phyloP scores from a whole-genome alignment of 2,329 filamentous ascomycete species.

The Hypoxylon sp. region DNA sequence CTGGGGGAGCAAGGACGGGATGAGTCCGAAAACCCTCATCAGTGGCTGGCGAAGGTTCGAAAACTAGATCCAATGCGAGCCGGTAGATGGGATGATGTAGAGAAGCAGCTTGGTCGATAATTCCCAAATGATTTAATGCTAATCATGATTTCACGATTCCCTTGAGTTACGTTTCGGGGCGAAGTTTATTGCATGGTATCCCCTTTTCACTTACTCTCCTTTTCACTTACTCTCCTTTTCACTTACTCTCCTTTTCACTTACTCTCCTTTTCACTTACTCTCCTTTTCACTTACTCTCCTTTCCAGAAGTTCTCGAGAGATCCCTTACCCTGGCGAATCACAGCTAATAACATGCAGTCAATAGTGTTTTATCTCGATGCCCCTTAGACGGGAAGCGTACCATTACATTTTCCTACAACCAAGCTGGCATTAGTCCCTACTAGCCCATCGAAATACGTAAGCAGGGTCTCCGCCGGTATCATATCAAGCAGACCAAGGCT shows the following conservation, averaged over 20 bases:
- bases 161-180: background rate
- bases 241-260: background rate
- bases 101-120: slow-evolving; percentile 54
- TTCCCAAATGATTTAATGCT: slow-evolving; percentile 14
- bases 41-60: slow-evolving; percentile 74
- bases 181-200: background rate
- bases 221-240: background rate
- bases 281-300: background rate
- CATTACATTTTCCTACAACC: slow-evolving; percentile 54
- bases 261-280: background rate
- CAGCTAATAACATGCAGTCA: background rate
- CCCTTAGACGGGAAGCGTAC: slow-evolving; percentile 34
- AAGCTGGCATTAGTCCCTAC: slow-evolving; percentile 66
- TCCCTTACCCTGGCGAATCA: background rate
- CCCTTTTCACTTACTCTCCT: background rate
- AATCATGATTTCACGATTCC: slow-evolving; percentile 43
- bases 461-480: slow-evolving; percentile 72
- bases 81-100: slow-evolving; percentile 81
- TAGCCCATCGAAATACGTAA: slow-evolving; percentile 78
- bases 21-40: slow-evolving; percentile 59
- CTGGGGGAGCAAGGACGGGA: slow-evolving; percentile 60
- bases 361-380: background rate
- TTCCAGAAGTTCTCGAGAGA: too few relatives aligned
- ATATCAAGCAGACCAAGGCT: slow-evolving; percentile 76
- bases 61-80: slow-evolving; percentile 78